Base-by-base conservation (phyloP, 306 rosid species). In the Cucumis cinereus region DNA sequence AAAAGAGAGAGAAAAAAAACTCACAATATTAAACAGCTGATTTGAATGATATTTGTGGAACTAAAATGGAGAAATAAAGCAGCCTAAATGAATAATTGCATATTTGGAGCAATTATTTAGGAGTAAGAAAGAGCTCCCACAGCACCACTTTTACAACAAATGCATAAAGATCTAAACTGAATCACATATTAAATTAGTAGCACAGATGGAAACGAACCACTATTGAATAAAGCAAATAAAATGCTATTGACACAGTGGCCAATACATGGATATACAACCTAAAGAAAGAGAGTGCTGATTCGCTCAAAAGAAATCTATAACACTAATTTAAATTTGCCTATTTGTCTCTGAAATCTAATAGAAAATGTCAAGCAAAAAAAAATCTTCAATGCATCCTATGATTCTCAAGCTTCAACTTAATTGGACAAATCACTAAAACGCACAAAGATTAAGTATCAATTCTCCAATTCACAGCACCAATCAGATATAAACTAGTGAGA, bases 391-490 rank as follows among this genome's bases (percentile, higher is more conserved):
- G 74, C 74, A 23, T 69, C 30, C 52, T 66, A 66, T 66, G 73
- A 66, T 66, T 66, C 73, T 38, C 30, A 36, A 10, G 73, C 52
- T 52, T 38, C 52, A 40, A 52, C 43, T 33, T 38, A 69, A 45
- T 45, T 69, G 74, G 74, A 69, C 56, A 69, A 69, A 69, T 43
- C 56, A 69, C 74, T 24, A 22, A 9, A 69, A 71, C 54, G 75
- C 75, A 71, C 75, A 71, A 71, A 71, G 75, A 71, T 47, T 49
- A 47, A 68, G 75, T 70, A 71, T 71, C 75, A 71, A 71, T 71
- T 71, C 75, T 71, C 59, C 41, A 26, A 28, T 71, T 16, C 58
- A 26, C 43, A 16, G 43, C 59, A 71, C 58, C 43, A 71, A 49
- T 71, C 35, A 71, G 75, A 16, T 45, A 71, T 5, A 49, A 26